Evolutionary conservation across 2,329 filamentous ascomycete genomes (phyloP).

Genomic region (Parastagonospora avenae): DNA sequence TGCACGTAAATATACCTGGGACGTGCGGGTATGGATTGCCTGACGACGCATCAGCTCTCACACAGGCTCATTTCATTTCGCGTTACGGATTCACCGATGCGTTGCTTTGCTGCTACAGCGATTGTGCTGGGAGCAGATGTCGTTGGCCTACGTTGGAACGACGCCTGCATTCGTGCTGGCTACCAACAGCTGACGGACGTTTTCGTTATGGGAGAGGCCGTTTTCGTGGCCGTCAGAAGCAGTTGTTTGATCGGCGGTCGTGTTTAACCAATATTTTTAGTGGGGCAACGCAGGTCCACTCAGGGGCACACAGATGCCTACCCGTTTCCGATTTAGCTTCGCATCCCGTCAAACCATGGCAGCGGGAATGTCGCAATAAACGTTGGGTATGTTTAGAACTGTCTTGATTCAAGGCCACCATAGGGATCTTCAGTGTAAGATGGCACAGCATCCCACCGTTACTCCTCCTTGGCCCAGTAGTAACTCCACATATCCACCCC

Average conservation of each 20-base stretch:
- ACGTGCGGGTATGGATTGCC: too few relatives aligned
- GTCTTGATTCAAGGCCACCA: too few relatives aligned
- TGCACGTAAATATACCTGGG: background rate
- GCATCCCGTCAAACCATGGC: too few relatives aligned
- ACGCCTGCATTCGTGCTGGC: background rate
- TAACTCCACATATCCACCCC: slow-evolving; percentile 61
- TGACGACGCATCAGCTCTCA: background rate
- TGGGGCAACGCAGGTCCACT: background rate
- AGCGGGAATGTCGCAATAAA: too few relatives aligned
- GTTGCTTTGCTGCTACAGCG: too few relatives aligned
- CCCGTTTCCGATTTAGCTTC: too few relatives aligned
- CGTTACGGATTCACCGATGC: background rate
- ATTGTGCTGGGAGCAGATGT: too few relatives aligned
- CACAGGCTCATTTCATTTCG: slow-evolving; percentile 5
- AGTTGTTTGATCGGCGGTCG: background rate
- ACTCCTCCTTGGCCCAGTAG: slow-evolving; percentile 53
- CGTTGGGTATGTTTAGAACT: too few relatives aligned
- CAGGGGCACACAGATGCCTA: too few relatives aligned
- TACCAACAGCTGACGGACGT: background rate
- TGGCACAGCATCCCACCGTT: background rate
- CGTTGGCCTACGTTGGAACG: background rate
- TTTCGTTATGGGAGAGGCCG: background rate
- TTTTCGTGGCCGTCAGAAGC: background rate
- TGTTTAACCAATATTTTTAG: background rate
- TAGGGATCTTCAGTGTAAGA: background rate